Evolutionary conservation across 148 eudicot species (phyloP), one percentile per base, ranked within the genome.

Genomic region (Fagopyrum tataricum): DNA sequence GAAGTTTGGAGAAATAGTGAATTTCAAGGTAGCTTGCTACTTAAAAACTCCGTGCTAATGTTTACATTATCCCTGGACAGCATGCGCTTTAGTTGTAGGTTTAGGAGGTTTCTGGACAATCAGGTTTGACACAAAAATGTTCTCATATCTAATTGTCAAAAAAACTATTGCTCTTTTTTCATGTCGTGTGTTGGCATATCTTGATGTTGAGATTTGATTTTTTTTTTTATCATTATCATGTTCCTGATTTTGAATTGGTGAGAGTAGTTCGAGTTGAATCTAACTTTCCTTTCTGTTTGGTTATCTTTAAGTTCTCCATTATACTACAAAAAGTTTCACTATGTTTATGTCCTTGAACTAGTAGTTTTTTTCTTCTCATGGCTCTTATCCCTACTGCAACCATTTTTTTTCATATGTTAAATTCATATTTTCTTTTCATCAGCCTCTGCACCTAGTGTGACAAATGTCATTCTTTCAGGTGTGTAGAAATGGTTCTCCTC

Each of bases 1-100:
- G 82, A 94, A 94, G 82, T 94, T 81, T 75, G 98, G 98, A 67
- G 98, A 91, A 82, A 81, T 94, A 67, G 78, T 91, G 68, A 94
- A 94, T 83, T 94, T 94, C 76, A 94, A 91, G 98, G 98, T 94
- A 72, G 74, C 44, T 69, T 76, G 64, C 41, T 47, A 20, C n/a
- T 52, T 52, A 7, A 52, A 52, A n/a, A 4, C 40, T 61, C 24
- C n/a, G 24, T 61, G 68, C 18, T 18, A 26, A 12, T 61, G 39
- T 41, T 26, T 61, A 61, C 41, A 24, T 61, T 26, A 26, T 61
- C 39, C 15, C 41, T 26, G 15, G 40, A 24, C 41, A 10, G 41
- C 67, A 59, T 23, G 40, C 9, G 21, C 18, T 59, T 24, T 23
- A 59, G 66, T 59, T 10, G 5, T 59, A 59, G 66, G 40, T 40